Conservation (phyloP, 2,329 filamentous ascomycete genomes). For the Colletotrichum caudatum region DNA sequence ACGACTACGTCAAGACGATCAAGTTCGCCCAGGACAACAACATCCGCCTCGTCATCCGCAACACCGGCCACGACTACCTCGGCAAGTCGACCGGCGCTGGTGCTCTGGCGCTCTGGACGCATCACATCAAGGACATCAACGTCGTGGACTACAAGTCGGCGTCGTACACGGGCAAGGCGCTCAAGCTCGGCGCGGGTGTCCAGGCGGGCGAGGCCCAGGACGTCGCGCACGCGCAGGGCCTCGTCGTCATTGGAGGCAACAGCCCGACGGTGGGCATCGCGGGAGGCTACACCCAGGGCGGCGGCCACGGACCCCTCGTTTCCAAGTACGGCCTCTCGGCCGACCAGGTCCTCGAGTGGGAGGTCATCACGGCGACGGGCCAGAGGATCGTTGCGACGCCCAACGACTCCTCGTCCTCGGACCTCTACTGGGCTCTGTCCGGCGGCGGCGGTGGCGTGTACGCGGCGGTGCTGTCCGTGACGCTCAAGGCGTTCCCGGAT, state of each 20-base stretch:
- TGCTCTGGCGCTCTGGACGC: slow-evolving; percentile 54
- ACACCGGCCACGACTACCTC: slow-evolving; percentile 51
- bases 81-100: slow-evolving; percentile 54
- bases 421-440: slow-evolving; percentile 68
- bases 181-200: slow-evolving; percentile 64
- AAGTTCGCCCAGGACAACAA: slow-evolving; percentile 55
- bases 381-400: slow-evolving; percentile 56
- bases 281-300: slow-evolving; percentile 67
- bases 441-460: slow-evolving; percentile 66
- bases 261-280: slow-evolving; percentile 64
- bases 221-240: slow-evolving; percentile 52
- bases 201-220: slow-evolving; percentile 57
- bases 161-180: slow-evolving; percentile 60
- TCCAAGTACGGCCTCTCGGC: slow-evolving; percentile 63
- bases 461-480: slow-evolving; percentile 63
- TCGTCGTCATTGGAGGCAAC: slow-evolving; percentile 60
- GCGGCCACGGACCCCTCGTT: slow-evolving; percentile 63
- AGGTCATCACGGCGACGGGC: slow-evolving; percentile 62
- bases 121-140: slow-evolving; percentile 55
- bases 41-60: slow-evolving; percentile 56
- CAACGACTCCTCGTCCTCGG: slow-evolving; percentile 57
- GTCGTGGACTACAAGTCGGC: slow-evolving; percentile 45
- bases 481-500: slow-evolving; percentile 49
- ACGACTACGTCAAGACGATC: slow-evolving; percentile 37
- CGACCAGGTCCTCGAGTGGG: slow-evolving; percentile 63